Evolutionary conservation across 805 yeast species (phyloP), one percentile per base, ranked within the genome.

Genomic region (Wickerhamiella parazyma): DNA sequence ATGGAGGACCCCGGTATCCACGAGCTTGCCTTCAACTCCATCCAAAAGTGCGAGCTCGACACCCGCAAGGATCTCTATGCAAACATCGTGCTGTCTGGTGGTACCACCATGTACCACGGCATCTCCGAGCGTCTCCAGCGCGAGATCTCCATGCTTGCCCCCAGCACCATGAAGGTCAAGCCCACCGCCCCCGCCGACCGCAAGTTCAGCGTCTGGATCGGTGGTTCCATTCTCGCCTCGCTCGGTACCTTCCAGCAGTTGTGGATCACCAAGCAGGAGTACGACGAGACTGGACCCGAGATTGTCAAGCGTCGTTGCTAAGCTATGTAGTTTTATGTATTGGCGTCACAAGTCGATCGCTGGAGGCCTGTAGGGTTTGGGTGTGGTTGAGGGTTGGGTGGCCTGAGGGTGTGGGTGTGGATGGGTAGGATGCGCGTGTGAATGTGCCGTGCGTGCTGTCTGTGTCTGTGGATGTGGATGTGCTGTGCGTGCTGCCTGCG

Each of bases 191-290:
- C 97, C 58, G 97, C 97, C 57, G 98, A 91, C 73, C 81, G 98
- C 73, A 91, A 91, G 73, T 91, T 83, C 82, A 83, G 95, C 62
- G 95, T 87, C 73, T 91, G 98, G 98, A 91, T 91, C 56, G 98
- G 98, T 78, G 98, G 98, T 75, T 91, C 97, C 60, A 91, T 91
- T 65, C 80, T 91, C 71, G 95, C 98, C 56, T 86, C 96, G 49
- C 80, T 91, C 68, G 84, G 95, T 52, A 91, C 98, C 69, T 91
- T 91, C 96, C 97, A 91, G 78, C 97, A 91, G 75, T 89, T 91
- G 97, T 91, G 98, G 98, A 86, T 91, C 83, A 87, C 97, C 66
- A 91, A 91, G 80, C 97, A 91, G 76, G 98, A 91, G 78, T 91
- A 91, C 82, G 98, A 91, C 80, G 98, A 91, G 77, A 84, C 95